phyloP scores from a whole-genome alignment of 2,329 filamentous ascomycete species.

The Sporothrix protearum region DNA sequence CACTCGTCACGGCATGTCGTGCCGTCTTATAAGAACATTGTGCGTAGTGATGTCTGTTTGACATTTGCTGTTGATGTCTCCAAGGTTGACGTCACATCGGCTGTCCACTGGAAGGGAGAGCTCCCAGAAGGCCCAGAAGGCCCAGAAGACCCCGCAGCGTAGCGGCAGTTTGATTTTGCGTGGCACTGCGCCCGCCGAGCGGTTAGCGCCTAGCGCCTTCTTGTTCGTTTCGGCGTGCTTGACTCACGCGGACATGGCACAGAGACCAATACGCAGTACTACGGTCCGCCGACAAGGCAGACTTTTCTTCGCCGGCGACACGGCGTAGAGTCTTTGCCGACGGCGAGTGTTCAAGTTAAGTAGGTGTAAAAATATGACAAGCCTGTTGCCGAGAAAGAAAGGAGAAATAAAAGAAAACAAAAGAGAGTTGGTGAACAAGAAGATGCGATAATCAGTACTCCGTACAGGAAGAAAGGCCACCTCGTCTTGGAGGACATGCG shows the following conservation, averaged over 20 bases:
- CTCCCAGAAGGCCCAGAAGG: too few relatives aligned
- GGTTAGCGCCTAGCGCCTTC: neutral
- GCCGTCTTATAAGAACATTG: neutral
- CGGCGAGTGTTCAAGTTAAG: too few relatives aligned
- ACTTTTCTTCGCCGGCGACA: neutral
- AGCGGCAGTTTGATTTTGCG: neutral
- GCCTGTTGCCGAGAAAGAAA: neutral
- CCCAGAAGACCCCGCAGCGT: constrained; percentile 4
- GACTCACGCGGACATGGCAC: neutral
- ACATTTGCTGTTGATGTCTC: neutral
- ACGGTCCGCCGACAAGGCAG: neutral
- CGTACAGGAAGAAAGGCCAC: neutral
- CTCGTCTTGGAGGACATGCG: neutral
- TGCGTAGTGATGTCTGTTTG: neutral
- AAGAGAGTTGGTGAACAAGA: too few relatives aligned
- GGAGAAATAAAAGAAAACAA: neutral
- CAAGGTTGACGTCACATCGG: neutral
- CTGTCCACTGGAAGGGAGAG: neutral
- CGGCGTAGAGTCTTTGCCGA: neutral
- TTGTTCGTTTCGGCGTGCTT: neutral
- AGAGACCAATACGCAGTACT: neutral
- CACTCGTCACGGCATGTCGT: neutral
- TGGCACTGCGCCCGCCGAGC: neutral
- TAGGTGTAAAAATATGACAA: neutral
- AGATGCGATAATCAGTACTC: too few relatives aligned